Conservation (phyloP, 208 protist genomes). For the Porcisia hertigi region DNA sequence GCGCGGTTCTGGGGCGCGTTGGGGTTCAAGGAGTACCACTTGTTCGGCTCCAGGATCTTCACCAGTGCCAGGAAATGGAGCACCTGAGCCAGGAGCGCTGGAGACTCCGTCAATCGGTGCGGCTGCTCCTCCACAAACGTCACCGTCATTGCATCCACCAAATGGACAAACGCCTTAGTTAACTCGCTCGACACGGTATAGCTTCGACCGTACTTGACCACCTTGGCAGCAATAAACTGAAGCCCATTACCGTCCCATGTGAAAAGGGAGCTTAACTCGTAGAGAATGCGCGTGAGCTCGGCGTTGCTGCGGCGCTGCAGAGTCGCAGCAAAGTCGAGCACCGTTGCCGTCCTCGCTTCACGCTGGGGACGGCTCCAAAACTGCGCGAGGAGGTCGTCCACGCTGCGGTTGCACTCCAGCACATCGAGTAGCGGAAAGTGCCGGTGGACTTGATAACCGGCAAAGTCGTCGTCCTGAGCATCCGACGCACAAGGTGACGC, state of each 20-base stretch:
- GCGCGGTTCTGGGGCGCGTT: conserved; percentile 73
- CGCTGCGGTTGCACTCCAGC: conserved; percentile 66
- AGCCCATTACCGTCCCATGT: conserved; percentile 67
- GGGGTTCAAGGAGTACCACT: conserved; percentile 71
- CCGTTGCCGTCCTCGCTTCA: conserved; percentile 65
- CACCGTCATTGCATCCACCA: conserved; percentile 68
- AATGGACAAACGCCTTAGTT: conserved; percentile 57
- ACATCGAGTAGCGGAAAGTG: conserved; percentile 77
- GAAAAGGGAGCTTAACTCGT: conserved; percentile 74
- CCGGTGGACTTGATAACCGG: conserved; percentile 54
- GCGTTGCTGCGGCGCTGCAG: conserved; percentile 56
- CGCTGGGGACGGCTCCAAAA: conserved; percentile 60
- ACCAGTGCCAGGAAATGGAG: conserved; percentile 85
- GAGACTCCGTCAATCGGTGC: conserved; percentile 56
- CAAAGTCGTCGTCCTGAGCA: conserved; percentile 18
- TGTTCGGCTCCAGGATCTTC: conserved; percentile 86
- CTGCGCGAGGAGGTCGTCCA: conserved; percentile 72
- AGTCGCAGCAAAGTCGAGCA: conserved; percentile 76
- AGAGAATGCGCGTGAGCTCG: conserved; percentile 70
- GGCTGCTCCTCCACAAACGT: conserved; percentile 68
- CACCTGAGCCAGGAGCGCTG: conserved; percentile 61
- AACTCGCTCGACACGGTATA: conserved; percentile 66
- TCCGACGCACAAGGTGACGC: not conserved
- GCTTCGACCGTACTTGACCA: conserved; percentile 70
- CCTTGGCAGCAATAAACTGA: conserved; percentile 58